Evolutionary conservation across 306 rosid species (phyloP).

Genomic region (Canavalia gladiata): DNA sequence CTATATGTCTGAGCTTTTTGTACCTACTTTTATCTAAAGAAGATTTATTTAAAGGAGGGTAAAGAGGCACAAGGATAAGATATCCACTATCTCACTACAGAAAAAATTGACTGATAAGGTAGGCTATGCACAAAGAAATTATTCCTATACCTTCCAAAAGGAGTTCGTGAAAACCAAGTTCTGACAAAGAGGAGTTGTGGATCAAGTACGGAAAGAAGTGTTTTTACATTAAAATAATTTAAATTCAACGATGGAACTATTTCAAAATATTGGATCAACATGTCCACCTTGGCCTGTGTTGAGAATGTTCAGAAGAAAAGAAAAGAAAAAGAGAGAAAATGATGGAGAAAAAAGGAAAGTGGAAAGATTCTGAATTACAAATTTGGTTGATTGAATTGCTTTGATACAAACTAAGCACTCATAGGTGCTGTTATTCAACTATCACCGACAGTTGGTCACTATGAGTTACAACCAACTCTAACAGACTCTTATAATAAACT

Average conservation of each 20-base stretch:
- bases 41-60: conserved; percentile 30
- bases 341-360: background rate
- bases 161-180: background rate
- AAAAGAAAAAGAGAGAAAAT: background rate
- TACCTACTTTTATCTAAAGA: background rate
- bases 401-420: background rate
- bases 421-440: background rate
- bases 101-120: conserved; percentile 12
- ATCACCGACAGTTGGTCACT: background rate
- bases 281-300: background rate
- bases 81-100: conserved; percentile 7
- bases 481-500: background rate
- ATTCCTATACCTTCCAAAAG: conserved; percentile 22
- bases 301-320: background rate
- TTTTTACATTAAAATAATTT: background rate
- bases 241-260: background rate
- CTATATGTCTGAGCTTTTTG: conserved; percentile 26
- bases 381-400: conserved; percentile 1
- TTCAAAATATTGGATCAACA: conserved; percentile 4
- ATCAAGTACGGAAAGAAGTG: conserved; percentile 9
- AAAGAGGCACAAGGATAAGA: conserved; percentile 4
- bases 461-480: background rate
- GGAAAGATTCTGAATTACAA: background rate
- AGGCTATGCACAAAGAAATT: background rate
- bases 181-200: background rate